Evolutionary conservation across 495 filamentous ascomycete genomes (phyloP).

Genomic region (Podospora sp.): DNA sequence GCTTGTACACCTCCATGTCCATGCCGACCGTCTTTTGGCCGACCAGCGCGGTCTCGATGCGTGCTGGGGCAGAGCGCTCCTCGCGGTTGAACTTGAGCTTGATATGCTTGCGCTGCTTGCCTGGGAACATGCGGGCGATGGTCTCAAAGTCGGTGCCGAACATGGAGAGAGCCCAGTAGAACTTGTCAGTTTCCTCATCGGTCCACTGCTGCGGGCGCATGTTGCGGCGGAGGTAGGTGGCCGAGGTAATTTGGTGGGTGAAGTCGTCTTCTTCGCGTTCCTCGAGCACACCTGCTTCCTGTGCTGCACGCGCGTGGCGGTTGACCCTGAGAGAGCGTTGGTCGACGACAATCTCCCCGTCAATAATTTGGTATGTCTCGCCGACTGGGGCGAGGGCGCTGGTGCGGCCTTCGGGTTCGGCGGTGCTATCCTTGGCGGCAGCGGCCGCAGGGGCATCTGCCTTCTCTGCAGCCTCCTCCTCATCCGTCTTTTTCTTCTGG

Average conservation of each 20-base stretch:
- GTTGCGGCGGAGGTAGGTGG: slow-evolving; percentile 72
- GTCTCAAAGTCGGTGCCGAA: slow-evolving; percentile 94
- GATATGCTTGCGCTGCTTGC: slow-evolving; percentile 72
- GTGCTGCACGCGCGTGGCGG: slow-evolving; percentile 67
- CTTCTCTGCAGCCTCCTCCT: slow-evolving; percentile 15
- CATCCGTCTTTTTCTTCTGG: slow-evolving; percentile 35
- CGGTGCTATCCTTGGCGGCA: slow-evolving; percentile 8
- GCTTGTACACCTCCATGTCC: slow-evolving; percentile 68
- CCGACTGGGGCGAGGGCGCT: slow-evolving; percentile 23
- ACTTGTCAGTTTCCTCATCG: slow-evolving; percentile 73
- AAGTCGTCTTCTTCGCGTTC: slow-evolving; percentile 82
- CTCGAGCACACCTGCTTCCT: slow-evolving; percentile 59
- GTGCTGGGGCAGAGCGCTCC: slow-evolving; percentile 71
- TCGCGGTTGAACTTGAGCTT: slow-evolving; percentile 94
- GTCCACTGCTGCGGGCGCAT: slow-evolving; percentile 70
- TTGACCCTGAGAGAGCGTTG: slow-evolving; percentile 76
- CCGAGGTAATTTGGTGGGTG: slow-evolving; percentile 72
- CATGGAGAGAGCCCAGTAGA: slow-evolving; percentile 80
- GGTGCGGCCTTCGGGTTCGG: slow-evolving; percentile 8
- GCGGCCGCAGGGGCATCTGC: background rate
- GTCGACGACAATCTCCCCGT: slow-evolving; percentile 84
- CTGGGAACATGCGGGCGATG: slow-evolving; percentile 80
- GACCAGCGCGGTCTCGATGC: slow-evolving; percentile 69
- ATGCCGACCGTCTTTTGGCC: slow-evolving; percentile 59
- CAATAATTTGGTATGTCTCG: slow-evolving; percentile 60